phyloP scores from a whole-genome alignment of 2,329 filamentous ascomycete genomes.

The Colletotrichum cordylinicola region DNA sequence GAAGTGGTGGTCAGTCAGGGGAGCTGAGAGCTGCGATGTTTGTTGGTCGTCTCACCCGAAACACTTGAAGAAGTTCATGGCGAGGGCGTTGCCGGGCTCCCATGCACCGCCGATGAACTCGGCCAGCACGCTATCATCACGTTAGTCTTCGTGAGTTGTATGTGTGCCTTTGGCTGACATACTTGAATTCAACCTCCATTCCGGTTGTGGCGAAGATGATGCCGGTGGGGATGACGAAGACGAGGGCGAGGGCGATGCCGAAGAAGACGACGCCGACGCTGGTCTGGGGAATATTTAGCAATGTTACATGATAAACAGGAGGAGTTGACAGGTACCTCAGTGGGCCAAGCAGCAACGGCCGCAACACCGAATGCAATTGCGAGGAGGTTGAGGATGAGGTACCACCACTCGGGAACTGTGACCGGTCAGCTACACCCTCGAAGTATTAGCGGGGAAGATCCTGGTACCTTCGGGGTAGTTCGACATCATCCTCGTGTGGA shows the following conservation, averaged over 20 bases:
- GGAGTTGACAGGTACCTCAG: constrained; percentile 19
- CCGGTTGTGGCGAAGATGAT: constrained; percentile 50
- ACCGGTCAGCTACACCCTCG: neutral
- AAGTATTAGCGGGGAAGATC: neutral
- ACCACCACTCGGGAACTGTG: constrained; percentile 53
- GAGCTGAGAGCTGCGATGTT: no score
- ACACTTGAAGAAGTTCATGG: constrained; percentile 19
- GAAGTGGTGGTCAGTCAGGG: neutral
- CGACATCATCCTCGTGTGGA: constrained; percentile 54
- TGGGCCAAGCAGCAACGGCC: constrained; percentile 43
- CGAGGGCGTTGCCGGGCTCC: constrained; percentile 6
- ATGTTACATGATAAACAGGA: rapidly evolving
- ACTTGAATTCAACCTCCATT: constrained; percentile 32
- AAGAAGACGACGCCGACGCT: constrained; percentile 47
- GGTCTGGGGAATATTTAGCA: constrained; percentile 32
- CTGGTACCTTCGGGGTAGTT: constrained; percentile 42
- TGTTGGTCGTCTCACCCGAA: constrained; percentile 28
- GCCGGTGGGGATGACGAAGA: constrained; percentile 50
- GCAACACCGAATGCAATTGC: constrained; percentile 39
- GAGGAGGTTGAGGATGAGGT: constrained; percentile 35
- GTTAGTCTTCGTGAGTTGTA: no score
- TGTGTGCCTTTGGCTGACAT: neutral
- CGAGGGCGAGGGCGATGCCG: constrained; percentile 43
- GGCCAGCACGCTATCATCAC: constrained; percentile 7
- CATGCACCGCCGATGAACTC: constrained; percentile 19